Evolutionary conservation across 140 eudicot species (phyloP).

Genomic region (Stevia rebaudiana): DNA sequence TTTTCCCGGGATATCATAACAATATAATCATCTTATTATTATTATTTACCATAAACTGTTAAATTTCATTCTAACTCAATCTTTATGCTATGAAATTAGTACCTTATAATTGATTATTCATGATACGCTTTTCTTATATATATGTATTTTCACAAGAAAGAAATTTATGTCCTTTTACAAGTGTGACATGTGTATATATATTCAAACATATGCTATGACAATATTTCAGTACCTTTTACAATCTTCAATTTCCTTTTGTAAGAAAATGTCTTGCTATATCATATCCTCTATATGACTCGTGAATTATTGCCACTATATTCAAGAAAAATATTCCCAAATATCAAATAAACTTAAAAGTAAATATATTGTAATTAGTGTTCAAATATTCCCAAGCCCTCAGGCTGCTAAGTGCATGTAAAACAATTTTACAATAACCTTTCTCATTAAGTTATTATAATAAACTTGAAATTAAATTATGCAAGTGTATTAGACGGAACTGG

Average conservation of each 20-base stretch:
- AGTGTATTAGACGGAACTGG: neutral
- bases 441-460: neutral
- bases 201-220: too few relatives aligned
- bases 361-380: neutral
- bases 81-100: too few relatives aligned
- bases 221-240: conserved; percentile 12
- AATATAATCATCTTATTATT: too few relatives aligned
- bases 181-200: too few relatives aligned
- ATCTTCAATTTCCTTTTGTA: neutral
- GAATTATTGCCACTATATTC: conserved; percentile 9
- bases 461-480: neutral
- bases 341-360: neutral
- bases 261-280: too few relatives aligned
- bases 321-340: neutral
- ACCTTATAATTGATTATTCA: too few relatives aligned
- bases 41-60: too few relatives aligned
- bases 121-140: too few relatives aligned
- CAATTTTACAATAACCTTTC: neutral
- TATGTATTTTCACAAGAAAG: too few relatives aligned
- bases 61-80: too few relatives aligned
- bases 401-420: too few relatives aligned
- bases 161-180: neutral
- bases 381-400: neutral
- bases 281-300: neutral
- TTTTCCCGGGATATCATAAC: too few relatives aligned